These are phyloP conservation scores for Scheffersomyces quercinus DNA, from an alignment of 1,139 yeast species.

Conservation along the genomic window DNA sequence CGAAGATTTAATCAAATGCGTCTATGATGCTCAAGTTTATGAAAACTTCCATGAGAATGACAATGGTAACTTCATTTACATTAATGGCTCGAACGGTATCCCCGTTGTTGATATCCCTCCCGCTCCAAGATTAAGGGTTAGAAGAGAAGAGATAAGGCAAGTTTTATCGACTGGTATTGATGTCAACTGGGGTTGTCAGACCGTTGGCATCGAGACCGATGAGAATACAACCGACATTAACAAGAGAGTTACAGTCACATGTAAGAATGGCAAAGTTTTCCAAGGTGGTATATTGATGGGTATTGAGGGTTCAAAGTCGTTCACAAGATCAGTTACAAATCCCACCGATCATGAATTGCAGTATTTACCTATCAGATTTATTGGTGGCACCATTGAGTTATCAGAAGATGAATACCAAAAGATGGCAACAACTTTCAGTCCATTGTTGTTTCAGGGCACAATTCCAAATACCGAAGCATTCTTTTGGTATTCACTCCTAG, in stretches of 20 bases:
- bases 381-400: constrained; percentile 24
- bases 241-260: constrained; percentile 14
- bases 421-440: constrained; percentile 20
- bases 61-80: constrained; percentile 25
- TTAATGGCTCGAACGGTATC: constrained; percentile 25
- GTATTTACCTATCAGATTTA: constrained; percentile 25
- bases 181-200: constrained; percentile 25
- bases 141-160: constrained; percentile 26
- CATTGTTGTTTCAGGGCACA: constrained; percentile 29
- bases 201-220: constrained; percentile 9
- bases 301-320: constrained; percentile 26
- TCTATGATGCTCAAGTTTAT: constrained; percentile 24
- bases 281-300: constrained; percentile 22
- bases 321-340: constrained; percentile 18
- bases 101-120: constrained; percentile 27
- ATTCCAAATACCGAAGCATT: constrained; percentile 23
- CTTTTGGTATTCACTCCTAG: constrained; percentile 27
- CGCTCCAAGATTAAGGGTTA: constrained; percentile 22
- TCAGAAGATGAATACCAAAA: constrained; percentile 17
- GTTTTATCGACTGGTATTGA: constrained; percentile 20
- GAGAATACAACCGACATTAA: constrained; percentile 2
- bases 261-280: constrained; percentile 19
- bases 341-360: constrained; percentile 17
- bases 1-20: constrained; percentile 12
- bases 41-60: constrained; percentile 23